phyloP scores from a whole-genome alignment of 1,139 yeast genomes.

The Pneumocystis murina region DNA sequence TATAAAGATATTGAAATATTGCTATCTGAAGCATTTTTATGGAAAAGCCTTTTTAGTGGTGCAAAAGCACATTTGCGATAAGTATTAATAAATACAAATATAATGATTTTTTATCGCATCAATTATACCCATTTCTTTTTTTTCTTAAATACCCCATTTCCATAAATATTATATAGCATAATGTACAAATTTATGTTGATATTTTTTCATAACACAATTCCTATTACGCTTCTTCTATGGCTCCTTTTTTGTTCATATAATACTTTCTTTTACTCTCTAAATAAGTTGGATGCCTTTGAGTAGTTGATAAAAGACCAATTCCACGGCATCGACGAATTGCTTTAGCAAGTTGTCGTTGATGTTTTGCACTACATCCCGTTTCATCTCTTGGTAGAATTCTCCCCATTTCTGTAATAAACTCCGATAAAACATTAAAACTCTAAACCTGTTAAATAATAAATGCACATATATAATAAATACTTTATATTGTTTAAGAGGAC shows the following conservation, averaged over 20 bases:
- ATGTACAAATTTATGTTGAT: not conserved
- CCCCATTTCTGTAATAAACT: conserved; percentile 11
- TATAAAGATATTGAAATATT: conserved; percentile 83
- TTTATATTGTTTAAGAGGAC: not conserved
- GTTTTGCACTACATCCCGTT: conserved; percentile 27
- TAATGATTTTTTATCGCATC: not conserved
- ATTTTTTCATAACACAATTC: too few species aligned
- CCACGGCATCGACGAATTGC: conserved; percentile 58
- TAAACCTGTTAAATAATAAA: not conserved
- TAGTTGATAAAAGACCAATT: conserved; percentile 44
- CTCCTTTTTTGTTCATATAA: too few species aligned
- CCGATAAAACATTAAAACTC: not conserved
- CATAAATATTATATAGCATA: not conserved
- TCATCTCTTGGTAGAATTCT: conserved; percentile 11
- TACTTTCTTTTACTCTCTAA: not conserved
- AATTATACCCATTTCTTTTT: not conserved
- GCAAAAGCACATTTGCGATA: conserved; percentile 64
- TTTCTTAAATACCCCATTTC: not conserved
- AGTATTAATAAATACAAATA: not conserved
- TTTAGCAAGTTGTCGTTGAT: conserved; percentile 45
- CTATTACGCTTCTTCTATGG: too few species aligned
- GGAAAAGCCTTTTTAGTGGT: conserved; percentile 85
- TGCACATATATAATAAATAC: not conserved
- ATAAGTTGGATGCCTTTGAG: not conserved
- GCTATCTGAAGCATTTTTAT: conserved; percentile 87